phyloP scores from a whole-genome alignment of 1,284 basidiomycete genomes.

The Ustilago vetiveriae region DNA sequence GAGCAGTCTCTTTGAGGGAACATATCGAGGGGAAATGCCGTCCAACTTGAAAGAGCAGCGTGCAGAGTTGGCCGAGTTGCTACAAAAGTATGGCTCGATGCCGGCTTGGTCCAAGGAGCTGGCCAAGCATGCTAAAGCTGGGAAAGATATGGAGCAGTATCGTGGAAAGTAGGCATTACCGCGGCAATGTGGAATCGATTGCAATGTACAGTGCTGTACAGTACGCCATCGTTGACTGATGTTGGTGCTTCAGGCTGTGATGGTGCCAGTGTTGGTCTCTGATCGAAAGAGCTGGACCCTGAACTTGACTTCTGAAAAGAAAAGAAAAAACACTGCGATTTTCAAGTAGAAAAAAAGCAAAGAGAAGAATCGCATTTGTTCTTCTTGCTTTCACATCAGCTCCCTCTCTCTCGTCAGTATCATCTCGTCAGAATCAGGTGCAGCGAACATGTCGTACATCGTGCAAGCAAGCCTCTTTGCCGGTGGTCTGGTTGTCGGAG shows the following conservation, averaged over 20 bases:
- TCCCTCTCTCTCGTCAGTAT: no score
- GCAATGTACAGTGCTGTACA: no score
- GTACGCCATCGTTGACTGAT: no score
- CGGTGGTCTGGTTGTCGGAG: slow-evolving; percentile 77
- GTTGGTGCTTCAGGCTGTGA: no score
- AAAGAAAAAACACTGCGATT: neutral
- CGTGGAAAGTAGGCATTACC: slow-evolving; percentile 8
- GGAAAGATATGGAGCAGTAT: slow-evolving; percentile 73
- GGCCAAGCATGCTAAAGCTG: slow-evolving; percentile 80
- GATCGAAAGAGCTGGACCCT: slow-evolving; percentile 16
- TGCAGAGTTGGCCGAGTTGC: slow-evolving; percentile 77
- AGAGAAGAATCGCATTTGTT: neutral
- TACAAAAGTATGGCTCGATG: slow-evolving; percentile 82
- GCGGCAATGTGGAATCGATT: no score
- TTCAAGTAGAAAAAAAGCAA: neutral
- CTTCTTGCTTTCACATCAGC: neutral
- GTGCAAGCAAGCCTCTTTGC: slow-evolving; percentile 88
- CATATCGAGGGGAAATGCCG: slow-evolving; percentile 71
- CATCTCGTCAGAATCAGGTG: no score
- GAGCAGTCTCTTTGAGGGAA: slow-evolving; percentile 83
- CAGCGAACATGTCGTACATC: slow-evolving; percentile 85
- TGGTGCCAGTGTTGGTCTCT: slow-evolving; percentile 10
- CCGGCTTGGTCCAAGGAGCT: slow-evolving; percentile 86
- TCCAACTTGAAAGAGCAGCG: slow-evolving; percentile 79
- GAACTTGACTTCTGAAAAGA: neutral